A percentile compares a stretch with the other conserved stretches of the same genome.
Conservation (phyloP, 306 rosid genomes). For the Malus orientalis region DNA sequence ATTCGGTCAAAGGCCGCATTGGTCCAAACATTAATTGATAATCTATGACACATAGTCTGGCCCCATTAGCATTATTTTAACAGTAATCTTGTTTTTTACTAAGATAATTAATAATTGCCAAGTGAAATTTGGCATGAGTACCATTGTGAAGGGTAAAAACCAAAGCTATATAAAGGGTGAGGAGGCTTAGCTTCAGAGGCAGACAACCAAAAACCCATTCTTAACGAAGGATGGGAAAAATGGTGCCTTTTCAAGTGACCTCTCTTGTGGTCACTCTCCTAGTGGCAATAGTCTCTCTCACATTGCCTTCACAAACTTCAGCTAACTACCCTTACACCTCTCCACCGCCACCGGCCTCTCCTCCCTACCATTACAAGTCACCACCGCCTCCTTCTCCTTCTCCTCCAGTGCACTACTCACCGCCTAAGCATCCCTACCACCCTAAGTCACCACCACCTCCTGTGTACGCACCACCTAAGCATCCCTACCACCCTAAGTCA, state of each 20-base stretch:
- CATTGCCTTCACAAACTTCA: constrained; percentile 24
- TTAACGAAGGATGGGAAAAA: constrained; percentile 24
- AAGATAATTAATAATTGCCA: not conserved
- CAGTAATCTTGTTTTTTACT: not conserved
- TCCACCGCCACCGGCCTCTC: constrained; percentile 38
- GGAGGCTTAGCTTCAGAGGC: not conserved
- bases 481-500: constrained; percentile 1
- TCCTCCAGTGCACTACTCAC: not conserved
- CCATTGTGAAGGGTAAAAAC: constrained; percentile 21
- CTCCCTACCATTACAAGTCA: constrained; percentile 11
- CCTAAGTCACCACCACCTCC: constrained; percentile 16
- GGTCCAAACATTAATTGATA: not conserved
- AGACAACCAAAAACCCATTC: constrained; percentile 20
- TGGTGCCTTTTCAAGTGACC: constrained; percentile 45
- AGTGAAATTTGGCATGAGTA: constrained; percentile 13
- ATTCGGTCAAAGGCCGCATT: constrained; percentile 13
- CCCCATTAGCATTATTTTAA: not conserved
- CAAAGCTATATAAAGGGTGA: constrained; percentile 44
- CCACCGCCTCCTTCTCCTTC: not conserved
- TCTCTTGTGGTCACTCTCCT: constrained; percentile 33
- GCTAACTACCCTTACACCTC: constrained; percentile 46
- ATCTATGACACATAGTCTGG: not conserved
- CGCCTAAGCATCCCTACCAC: constrained; percentile 6
- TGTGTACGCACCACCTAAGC: constrained; percentile 1
- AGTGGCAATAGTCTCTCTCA: constrained; percentile 39